Evolutionary conservation across 1,284 basidiomycete species (phyloP).

Genomic region (Baeospora myosura): DNA sequence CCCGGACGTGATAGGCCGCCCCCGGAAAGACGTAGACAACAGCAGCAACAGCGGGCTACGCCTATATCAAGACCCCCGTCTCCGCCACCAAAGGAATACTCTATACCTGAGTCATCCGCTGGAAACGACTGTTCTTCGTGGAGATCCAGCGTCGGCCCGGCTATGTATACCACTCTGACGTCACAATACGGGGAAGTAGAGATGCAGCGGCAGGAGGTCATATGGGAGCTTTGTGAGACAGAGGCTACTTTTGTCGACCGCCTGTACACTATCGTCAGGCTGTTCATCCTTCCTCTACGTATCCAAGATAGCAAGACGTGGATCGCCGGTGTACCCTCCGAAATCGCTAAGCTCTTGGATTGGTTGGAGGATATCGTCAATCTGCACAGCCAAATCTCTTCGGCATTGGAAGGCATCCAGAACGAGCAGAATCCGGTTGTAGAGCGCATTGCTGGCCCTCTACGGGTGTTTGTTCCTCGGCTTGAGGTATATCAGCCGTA

Average conservation of each 20-base stretch:
- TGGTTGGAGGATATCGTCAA: conserved; percentile 80
- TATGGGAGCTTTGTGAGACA: conserved; percentile 60
- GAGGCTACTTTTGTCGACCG: conserved; percentile 65
- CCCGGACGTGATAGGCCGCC: too few species aligned
- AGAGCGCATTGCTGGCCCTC: conserved; percentile 44
- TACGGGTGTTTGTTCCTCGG: conserved; percentile 54
- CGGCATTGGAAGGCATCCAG: conserved; percentile 40
- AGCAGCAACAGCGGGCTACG: background rate
- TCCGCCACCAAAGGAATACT: background rate
- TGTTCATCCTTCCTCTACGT: conserved; percentile 73
- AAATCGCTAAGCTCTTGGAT: conserved; percentile 68
- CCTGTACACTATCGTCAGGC: conserved; percentile 53
- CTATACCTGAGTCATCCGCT: conserved; percentile 2
- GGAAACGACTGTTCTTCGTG: too few species aligned
- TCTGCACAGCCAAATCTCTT: conserved; percentile 60
- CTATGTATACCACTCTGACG: conserved; percentile 8
- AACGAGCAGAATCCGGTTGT: conserved; percentile 40
- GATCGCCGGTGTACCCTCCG: conserved; percentile 70
- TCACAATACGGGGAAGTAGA: conserved; percentile 32
- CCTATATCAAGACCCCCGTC: too few species aligned
- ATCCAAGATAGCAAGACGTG: conserved; percentile 59
- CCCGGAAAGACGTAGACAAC: too few species aligned
- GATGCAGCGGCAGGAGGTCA: conserved; percentile 57
- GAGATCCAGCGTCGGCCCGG: conserved; percentile 7
- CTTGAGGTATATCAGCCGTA: conserved; percentile 84